Conservation (phyloP, 768 basidiomycete species). For the Lentinus tigrinus region DNA sequence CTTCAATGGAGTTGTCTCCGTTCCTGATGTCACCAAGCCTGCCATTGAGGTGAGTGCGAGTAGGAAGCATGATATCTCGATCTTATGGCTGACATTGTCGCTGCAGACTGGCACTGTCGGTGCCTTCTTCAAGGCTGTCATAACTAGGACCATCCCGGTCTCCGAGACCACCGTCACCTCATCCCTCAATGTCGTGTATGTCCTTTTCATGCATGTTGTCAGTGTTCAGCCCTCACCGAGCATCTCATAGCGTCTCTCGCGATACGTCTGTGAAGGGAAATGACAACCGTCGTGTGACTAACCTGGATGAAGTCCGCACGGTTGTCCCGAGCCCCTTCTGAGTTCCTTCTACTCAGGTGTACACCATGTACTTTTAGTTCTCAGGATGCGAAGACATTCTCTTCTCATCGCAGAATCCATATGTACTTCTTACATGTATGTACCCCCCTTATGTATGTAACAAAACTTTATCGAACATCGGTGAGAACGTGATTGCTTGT, state of each 20-base stretch:
- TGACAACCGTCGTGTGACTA: conserved; percentile 13
- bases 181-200: conserved; percentile 29
- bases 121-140: conserved; percentile 23
- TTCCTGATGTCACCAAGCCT: conserved; percentile 19
- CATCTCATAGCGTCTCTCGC: conserved; percentile 6
- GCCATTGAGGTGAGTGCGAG: conserved; percentile 6
- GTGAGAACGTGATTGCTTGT: too few species aligned
- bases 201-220: not conserved
- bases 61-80: too few species aligned
- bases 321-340: conserved; percentile 6
- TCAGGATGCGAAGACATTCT: too few species aligned
- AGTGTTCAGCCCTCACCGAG: not conserved
- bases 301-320: conserved; percentile 14
- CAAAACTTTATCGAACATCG: too few species aligned
- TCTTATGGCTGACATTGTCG: not conserved
- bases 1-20: conserved; percentile 31
- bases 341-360: not conserved
- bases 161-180: conserved; percentile 24
- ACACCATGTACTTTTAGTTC: not conserved
- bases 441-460: too few species aligned
- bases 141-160: conserved; percentile 20
- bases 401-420: too few species aligned
- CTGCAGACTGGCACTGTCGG: conserved; percentile 26
- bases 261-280: conserved; percentile 7
- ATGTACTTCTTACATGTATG: too few species aligned